These are phyloP conservation scores for Suillus discolor DNA, from an alignment of 768 basidiomycete genomes.

Conservation along the genomic window DNA sequence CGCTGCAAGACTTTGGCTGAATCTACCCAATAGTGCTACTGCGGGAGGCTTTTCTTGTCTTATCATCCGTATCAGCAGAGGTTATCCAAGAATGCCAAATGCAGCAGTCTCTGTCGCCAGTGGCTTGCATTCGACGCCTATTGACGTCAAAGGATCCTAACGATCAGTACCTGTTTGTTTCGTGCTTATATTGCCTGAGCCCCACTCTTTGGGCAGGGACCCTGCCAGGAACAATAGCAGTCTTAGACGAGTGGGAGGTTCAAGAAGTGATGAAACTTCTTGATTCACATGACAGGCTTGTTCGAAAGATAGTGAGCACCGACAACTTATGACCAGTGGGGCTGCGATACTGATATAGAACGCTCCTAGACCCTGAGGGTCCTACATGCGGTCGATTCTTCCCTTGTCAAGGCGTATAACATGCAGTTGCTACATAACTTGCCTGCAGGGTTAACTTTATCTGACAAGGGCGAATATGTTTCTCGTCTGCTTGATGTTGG, in stretches of 20 bases:
- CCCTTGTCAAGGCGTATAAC: constrained; percentile 60
- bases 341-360: constrained; percentile 10
- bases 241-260: constrained; percentile 75
- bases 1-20: constrained; percentile 17
- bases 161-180: constrained; percentile 66
- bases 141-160: constrained; percentile 59
- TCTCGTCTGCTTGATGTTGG: constrained; percentile 58
- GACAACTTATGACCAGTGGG: background rate
- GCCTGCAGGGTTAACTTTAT: constrained; percentile 33
- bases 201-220: constrained; percentile 72
- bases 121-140: constrained; percentile 56
- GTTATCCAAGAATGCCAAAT: constrained; percentile 20
- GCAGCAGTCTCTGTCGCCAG: constrained; percentile 26
- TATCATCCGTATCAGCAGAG: constrained; percentile 27
- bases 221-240: constrained; percentile 45
- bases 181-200: constrained; percentile 61
- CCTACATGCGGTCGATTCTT: constrained; percentile 57
- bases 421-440: constrained; percentile 43
- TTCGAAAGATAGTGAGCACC: constrained; percentile 59
- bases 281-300: constrained; percentile 56
- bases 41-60: constrained; percentile 36
- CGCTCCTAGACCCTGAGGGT: constrained; percentile 58
- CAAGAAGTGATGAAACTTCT: constrained; percentile 70
- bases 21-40: constrained; percentile 28
- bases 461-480: constrained; percentile 44